Conservation (phyloP, 352 stramenopile genomes). For the Phytophthora pseudosyringae region DNA sequence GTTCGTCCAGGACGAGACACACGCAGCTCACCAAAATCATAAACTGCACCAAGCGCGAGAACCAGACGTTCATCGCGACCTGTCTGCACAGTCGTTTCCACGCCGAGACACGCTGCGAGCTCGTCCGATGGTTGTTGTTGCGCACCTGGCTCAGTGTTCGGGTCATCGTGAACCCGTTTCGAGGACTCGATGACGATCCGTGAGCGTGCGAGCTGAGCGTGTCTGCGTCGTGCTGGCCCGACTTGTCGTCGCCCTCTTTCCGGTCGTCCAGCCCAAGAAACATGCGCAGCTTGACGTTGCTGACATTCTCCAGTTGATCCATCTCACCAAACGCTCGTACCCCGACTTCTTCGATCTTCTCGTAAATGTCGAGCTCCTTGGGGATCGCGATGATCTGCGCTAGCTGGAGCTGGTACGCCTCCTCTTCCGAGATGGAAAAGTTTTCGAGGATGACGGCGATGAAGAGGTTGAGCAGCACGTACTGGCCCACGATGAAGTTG, state of each 20-base stretch:
- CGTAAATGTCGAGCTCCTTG: slow-evolving; percentile 83
- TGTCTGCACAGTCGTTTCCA: slow-evolving; percentile 40
- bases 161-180: slow-evolving; percentile 6
- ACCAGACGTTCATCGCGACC: slow-evolving; percentile 45
- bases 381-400: slow-evolving; percentile 84
- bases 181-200: not conserved
- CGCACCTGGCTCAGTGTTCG: slow-evolving; percentile 9
- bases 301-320: slow-evolving; percentile 82
- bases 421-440: slow-evolving; percentile 81
- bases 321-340: slow-evolving; percentile 81
- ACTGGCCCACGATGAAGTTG: slow-evolving; percentile 80
- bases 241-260: slow-evolving; percentile 18
- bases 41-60: slow-evolving; percentile 66
- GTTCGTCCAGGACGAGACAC: slow-evolving; percentile 76
- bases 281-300: slow-evolving; percentile 80
- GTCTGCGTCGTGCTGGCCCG: not conserved
- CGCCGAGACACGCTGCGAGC: slow-evolving; percentile 6
- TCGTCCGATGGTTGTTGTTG: slow-evolving; percentile 9
- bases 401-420: slow-evolving; percentile 84
- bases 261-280: slow-evolving; percentile 71
- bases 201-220: not conserved
- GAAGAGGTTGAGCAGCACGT: slow-evolving; percentile 85
- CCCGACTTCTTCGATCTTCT: slow-evolving; percentile 82
- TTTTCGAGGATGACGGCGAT: slow-evolving; percentile 88
- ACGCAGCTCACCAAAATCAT: slow-evolving; percentile 79